phyloP scores from a whole-genome alignment of 306 rosid genomes.

The Quercus bicolor region DNA sequence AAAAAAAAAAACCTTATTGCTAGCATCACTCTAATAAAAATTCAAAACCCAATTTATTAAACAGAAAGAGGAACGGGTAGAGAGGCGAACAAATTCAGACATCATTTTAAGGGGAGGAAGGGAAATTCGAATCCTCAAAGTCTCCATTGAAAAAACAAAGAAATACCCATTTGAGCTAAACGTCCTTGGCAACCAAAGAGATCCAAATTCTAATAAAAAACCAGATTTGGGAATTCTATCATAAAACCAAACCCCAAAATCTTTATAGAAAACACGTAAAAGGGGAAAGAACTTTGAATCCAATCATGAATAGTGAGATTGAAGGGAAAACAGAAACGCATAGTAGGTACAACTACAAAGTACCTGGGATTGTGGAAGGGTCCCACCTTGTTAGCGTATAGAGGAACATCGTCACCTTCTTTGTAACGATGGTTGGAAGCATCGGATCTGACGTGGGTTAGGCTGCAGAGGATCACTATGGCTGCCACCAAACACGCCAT shows the following conservation, averaged over 20 bases:
- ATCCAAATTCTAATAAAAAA: too few species aligned
- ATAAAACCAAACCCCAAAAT: too few species aligned
- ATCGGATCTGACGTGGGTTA: constrained; percentile 39
- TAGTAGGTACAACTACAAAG: too few species aligned
- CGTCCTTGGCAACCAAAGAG: too few species aligned
- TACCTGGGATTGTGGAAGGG: constrained; percentile 69
- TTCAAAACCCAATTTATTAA: background rate
- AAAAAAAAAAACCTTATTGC: background rate
- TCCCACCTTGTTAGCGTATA: constrained; percentile 61
- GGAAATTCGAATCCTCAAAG: too few species aligned
- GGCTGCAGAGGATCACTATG: constrained; percentile 35
- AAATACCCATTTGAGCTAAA: too few species aligned
- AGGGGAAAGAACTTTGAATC: too few species aligned
- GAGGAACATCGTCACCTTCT: constrained; percentile 47
- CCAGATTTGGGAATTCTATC: too few species aligned
- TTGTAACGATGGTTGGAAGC: constrained; percentile 53
- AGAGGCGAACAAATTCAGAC: background rate
- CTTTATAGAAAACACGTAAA: too few species aligned
- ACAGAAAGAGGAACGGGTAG: background rate
- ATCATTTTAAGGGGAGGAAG: background rate
- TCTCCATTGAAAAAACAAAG: too few species aligned
- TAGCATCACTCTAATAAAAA: background rate
- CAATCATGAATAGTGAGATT: background rate
- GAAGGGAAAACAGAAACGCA: background rate
- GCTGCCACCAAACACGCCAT: constrained; percentile 36